Percentiles rank a stretch among this genome's conserved stretches.
Conservation (phyloP, 2,329 filamentous ascomycete genomes). For the Fusarium sp. region DNA sequence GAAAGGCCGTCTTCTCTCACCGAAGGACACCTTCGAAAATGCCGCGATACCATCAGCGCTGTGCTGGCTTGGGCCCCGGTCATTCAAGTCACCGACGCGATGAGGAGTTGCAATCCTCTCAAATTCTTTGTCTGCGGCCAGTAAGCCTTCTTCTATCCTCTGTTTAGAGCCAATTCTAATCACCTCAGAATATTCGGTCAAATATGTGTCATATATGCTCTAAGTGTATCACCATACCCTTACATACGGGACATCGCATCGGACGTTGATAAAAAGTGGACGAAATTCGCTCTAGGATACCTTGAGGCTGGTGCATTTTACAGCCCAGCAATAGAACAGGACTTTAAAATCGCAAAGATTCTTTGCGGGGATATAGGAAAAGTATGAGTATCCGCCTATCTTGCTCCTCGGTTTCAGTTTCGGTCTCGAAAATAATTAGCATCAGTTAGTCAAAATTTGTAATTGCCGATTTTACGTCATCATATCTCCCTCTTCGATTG, state of each 20-base stretch:
- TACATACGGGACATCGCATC: slow-evolving; percentile 25
- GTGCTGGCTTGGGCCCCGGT: slow-evolving; percentile 20
- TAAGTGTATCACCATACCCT: slow-evolving; percentile 30
- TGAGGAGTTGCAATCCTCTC: slow-evolving; percentile 35
- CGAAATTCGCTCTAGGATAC: slow-evolving; percentile 12
- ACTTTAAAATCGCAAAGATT: slow-evolving; percentile 29
- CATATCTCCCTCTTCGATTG: background rate
- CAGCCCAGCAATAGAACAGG: slow-evolving; percentile 26
- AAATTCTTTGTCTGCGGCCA: slow-evolving; percentile 36
- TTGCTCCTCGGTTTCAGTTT: background rate
- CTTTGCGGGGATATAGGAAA: slow-evolving; percentile 29
- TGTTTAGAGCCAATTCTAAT: accelerated
- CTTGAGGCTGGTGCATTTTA: slow-evolving; percentile 8
- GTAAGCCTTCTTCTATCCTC: background rate
- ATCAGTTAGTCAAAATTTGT: background rate
- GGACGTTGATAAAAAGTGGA: slow-evolving; percentile 25
- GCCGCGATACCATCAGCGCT: slow-evolving; percentile 24
- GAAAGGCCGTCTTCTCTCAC: slow-evolving; percentile 21
- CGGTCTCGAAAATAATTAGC: background rate
- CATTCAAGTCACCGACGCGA: slow-evolving; percentile 23
- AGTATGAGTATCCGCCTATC: background rate
- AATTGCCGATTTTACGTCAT: background rate
- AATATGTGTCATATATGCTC: slow-evolving; percentile 27
- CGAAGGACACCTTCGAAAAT: slow-evolving; percentile 34
- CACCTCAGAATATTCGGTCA: slow-evolving; percentile 18